A percentile compares a stretch with the other conserved stretches of the same genome.
phyloP scores from a whole-genome alignment of 2,329 filamentous ascomycete genomes.

The Penicillium freii region DNA sequence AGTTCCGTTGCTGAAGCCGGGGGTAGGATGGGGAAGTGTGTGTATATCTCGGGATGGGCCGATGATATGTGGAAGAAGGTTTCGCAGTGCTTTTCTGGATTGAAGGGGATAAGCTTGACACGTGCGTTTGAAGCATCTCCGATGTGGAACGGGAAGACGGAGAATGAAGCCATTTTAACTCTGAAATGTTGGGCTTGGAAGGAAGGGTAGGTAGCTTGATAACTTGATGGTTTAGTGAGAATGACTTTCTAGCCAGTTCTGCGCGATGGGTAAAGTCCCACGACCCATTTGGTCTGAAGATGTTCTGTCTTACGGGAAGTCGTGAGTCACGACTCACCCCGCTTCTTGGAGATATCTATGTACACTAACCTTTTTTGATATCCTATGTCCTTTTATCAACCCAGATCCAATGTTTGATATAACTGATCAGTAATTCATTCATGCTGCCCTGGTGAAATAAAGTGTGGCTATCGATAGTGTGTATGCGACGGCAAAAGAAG shows the following conservation, averaged over 20 bases:
- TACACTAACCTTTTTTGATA: no score
- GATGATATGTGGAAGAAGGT: conserved; percentile 16
- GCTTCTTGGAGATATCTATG: not conserved
- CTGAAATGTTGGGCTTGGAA: not conserved
- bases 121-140: conserved; percentile 14
- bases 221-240: not conserved
- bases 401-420: not conserved
- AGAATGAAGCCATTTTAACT: conserved; percentile 1
- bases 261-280: not conserved
- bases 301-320: not conserved
- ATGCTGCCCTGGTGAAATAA: no score
- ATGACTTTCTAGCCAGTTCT: not conserved
- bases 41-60: conserved; percentile 15
- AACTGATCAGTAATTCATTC: no score
- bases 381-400: not conserved
- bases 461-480: no score
- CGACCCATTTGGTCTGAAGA: not conserved
- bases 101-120: conserved; percentile 22
- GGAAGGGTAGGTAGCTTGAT: not conserved
- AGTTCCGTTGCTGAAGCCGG: conserved; percentile 8
- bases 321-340: not conserved
- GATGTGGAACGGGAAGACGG: conserved; percentile 12
- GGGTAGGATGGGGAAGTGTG: conserved; percentile 13
- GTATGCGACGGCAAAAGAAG: not conserved
- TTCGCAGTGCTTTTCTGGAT: conserved; percentile 14